These are phyloP conservation scores for Carnegiea gigantea DNA, from an alignment of 179 eudicot species.

Conservation along the genomic window DNA sequence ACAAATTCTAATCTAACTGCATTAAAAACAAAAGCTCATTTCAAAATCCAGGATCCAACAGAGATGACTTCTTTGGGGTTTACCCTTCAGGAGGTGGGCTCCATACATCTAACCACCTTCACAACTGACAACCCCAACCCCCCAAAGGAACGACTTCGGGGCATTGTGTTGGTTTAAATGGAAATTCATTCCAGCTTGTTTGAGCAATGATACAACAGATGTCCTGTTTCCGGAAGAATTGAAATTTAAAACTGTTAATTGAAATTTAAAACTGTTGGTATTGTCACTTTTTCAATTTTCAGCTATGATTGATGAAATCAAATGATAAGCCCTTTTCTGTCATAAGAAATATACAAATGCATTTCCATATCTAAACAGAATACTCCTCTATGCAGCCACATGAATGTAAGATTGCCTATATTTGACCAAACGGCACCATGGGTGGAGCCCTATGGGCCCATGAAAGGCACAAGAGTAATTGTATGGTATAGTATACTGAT, in stretches of 20 bases:
- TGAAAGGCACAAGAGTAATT: background rate
- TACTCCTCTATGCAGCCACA: background rate
- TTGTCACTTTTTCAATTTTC: background rate
- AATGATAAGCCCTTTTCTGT: background rate
- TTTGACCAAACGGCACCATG: background rate
- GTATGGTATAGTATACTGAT: background rate
- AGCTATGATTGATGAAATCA: background rate
- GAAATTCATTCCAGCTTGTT: background rate
- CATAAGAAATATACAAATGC: background rate
- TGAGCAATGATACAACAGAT: background rate
- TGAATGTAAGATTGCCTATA: background rate
- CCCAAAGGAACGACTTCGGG: background rate
- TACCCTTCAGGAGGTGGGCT: background rate
- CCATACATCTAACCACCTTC: background rate
- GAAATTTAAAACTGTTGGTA: background rate
- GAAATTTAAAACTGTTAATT: background rate
- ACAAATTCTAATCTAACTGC: background rate
- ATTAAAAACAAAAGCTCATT: background rate
- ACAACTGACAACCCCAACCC: background rate
- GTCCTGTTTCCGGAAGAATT: background rate
- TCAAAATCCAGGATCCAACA: background rate
- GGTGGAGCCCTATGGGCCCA: too few relatives aligned
- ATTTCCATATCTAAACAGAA: background rate
- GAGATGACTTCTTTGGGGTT: too few relatives aligned
- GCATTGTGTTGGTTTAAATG: background rate